Conservation (phyloP, 2,329 filamentous ascomycete species). For the Didymella arachidicola region DNA sequence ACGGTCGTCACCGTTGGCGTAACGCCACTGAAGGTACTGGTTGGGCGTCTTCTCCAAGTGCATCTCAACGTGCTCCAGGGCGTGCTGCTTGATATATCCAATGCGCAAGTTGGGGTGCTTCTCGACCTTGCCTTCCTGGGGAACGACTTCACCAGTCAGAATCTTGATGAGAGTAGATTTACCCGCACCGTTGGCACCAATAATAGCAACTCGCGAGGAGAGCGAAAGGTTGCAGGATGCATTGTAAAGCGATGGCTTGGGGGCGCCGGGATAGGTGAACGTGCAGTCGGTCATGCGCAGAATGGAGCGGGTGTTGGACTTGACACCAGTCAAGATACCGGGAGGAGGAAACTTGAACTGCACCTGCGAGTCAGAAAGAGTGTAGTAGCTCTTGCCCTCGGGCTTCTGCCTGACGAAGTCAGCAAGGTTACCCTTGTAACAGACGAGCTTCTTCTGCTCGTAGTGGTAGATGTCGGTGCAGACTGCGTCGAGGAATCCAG, state of each 20-base stretch:
- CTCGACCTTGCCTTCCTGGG: slow-evolving; percentile 84
- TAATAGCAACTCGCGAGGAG: slow-evolving; percentile 93
- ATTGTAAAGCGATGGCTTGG: slow-evolving; percentile 86
- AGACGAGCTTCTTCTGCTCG: slow-evolving; percentile 93
- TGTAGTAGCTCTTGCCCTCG: slow-evolving; percentile 98
- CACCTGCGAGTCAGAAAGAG: slow-evolving; percentile 82
- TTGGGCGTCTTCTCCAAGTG: slow-evolving; percentile 99
- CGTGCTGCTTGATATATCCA: slow-evolving; percentile 99
- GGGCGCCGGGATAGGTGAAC: slow-evolving; percentile 89
- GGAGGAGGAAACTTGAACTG: slow-evolving; percentile 99
- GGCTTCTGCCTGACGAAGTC: slow-evolving; percentile 88
- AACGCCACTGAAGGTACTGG: slow-evolving; percentile 98
- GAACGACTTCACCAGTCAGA: slow-evolving; percentile 89
- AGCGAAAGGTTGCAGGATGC: slow-evolving; percentile 88
- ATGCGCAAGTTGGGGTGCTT: slow-evolving; percentile 99
- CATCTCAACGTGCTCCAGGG: slow-evolving; percentile 99
- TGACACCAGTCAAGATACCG: slow-evolving; percentile 92
- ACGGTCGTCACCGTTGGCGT: slow-evolving; percentile 94
- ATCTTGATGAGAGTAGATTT: slow-evolving; percentile 99
- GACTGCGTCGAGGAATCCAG: slow-evolving; percentile 93
- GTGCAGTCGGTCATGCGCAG: slow-evolving; percentile 92
- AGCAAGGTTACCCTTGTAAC: slow-evolving; percentile 82
- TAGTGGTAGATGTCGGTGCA: slow-evolving; percentile 99
- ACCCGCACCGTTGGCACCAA: slow-evolving; percentile 95
- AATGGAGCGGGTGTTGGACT: slow-evolving; percentile 91